phyloP scores from a whole-genome alignment of 176 grass and related monocot species.

The Stipa capillata region DNA sequence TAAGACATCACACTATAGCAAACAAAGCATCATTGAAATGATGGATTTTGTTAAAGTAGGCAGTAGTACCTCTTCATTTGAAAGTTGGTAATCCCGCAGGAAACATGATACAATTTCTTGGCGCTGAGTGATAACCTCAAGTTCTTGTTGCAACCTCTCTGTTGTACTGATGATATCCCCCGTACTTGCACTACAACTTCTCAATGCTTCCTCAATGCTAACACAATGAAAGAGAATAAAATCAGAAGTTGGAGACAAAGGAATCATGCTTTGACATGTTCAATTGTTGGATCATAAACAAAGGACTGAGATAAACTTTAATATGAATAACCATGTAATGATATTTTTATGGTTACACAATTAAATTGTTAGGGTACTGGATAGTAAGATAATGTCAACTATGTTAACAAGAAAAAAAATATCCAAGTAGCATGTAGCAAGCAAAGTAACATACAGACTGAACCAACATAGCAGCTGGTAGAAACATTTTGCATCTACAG shows the following conservation, averaged over 20 bases:
- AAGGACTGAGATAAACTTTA: too few relatives aligned
- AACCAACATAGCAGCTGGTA: background rate
- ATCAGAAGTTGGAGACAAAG: background rate
- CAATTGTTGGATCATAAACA: too few relatives aligned
- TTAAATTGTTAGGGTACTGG: background rate
- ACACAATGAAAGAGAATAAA: constrained; percentile 11
- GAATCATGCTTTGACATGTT: background rate
- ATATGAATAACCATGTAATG: too few relatives aligned
- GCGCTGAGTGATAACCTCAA: constrained; percentile 86
- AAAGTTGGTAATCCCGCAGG: constrained; percentile 93
- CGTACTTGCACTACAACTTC: constrained; percentile 79
- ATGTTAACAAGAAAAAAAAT: background rate
- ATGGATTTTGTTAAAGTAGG: background rate
- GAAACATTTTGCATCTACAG: background rate
- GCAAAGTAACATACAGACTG: background rate
- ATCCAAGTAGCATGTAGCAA: background rate
- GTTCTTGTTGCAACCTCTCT: constrained; percentile 93
- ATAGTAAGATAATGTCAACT: background rate
- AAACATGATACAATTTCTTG: constrained; percentile 98
- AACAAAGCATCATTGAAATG: background rate
- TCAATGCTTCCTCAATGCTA: constrained; percentile 86
- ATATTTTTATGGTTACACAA: background rate
- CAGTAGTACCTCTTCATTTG: constrained; percentile 74
- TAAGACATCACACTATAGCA: background rate
- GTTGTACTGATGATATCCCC: constrained; percentile 98